These are phyloP conservation scores for Helianthus tuberosus DNA, from an alignment of 129 eudicot species.

Conservation along the genomic window DNA sequence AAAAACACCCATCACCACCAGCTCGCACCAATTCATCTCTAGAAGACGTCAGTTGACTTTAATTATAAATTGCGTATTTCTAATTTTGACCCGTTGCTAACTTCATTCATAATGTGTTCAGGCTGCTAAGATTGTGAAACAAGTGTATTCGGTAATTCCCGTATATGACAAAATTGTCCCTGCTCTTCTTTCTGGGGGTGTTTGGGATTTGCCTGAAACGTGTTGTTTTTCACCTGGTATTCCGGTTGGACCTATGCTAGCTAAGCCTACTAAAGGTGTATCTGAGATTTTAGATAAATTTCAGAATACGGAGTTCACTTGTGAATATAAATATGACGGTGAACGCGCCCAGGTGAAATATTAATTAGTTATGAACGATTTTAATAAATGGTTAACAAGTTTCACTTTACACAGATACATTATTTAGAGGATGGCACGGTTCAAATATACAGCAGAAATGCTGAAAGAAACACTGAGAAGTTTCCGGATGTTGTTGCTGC, in stretches of 20 bases:
- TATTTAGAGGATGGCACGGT: too few species aligned
- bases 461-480: too few species aligned
- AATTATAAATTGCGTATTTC: not conserved
- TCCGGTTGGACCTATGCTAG: slow-evolving; percentile 97
- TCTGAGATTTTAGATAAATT: slow-evolving; percentile 90
- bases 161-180: slow-evolving; percentile 85
- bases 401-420: too few species aligned
- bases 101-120: slow-evolving; percentile 28
- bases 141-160: slow-evolving; percentile 91
- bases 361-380: not conserved
- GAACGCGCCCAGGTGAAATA: slow-evolving; percentile 93
- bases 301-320: slow-evolving; percentile 90
- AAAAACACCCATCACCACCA: slow-evolving; percentile 57
- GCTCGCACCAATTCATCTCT: slow-evolving; percentile 48
- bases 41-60: slow-evolving; percentile 60
- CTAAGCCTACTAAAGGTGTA: slow-evolving; percentile 96
- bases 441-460: too few species aligned
- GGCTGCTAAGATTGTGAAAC: slow-evolving; percentile 95
- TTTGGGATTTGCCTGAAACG: slow-evolving; percentile 76
- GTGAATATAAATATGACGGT: slow-evolving; percentile 98
- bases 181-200: slow-evolving; percentile 78
- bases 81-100: not conserved
- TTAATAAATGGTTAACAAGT: too few species aligned
- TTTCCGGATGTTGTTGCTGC: too few species aligned
- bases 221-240: slow-evolving; percentile 87